Base-by-base conservation (phyloP, 2,329 filamentous ascomycete species). In the Gnomoniopsis sp. region DNA sequence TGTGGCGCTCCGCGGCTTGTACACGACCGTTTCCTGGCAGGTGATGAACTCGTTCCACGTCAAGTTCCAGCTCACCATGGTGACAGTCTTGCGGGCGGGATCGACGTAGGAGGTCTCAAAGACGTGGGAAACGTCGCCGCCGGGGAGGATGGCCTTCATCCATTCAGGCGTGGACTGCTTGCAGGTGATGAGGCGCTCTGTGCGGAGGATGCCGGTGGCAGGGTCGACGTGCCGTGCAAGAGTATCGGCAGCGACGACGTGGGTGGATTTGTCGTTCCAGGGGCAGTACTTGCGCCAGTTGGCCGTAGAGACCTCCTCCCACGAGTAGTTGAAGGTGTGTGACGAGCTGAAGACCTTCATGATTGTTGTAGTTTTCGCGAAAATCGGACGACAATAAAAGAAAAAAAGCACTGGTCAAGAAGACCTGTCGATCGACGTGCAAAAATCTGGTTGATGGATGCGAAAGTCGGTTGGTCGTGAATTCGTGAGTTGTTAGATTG, bases 211-310 rank as follows among this genome's bases (percentile, higher is more conserved):
- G 65, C 83, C 83, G 14, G 83, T 85, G 22, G 70, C 71, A 2
- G 78, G 71, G 67, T 86, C 81, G 72, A 86, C 78, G 52, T 66
- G 65, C 49, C 95, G 90, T 55, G 87, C 88, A 68, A 99, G 77
- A 15, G 93, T 98, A 78, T 99, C 95, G 69, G 98, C 95, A 65
- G 91, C 93, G 65, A 96, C 87, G 65, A 99, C 95, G 75, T 99
- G 95, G 44, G 92, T 91, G n/a, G 90, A 93, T 78, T 96, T 95
- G 74, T 97, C 90, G 79, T 99, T 99, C 93, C 95, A 98, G 21
- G 93, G 93, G 70, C 91, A 96, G 78, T 99, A 99, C 76, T 99
- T 99, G 67, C 88, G 89, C 95, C 95, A 99, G 83, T 99, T 99
- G 72, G 90, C 92, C 15, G 91, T 92, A 26, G 92, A 96, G 38